Conservation (phyloP, 139 green algal species). For the Coelastrella sp. region DNA sequence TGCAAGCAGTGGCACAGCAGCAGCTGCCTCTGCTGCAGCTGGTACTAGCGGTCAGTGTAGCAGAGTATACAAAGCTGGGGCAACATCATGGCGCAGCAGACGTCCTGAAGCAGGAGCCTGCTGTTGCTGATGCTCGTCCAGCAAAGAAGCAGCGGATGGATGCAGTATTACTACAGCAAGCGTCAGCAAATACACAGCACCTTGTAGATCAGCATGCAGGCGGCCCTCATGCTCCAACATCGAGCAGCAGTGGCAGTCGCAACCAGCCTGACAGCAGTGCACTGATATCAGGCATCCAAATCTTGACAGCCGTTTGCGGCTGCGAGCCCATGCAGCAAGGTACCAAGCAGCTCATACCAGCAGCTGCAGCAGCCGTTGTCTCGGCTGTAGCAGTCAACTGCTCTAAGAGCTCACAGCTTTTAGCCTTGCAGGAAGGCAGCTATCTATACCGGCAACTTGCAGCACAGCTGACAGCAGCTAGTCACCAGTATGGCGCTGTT, state of each 20-base stretch:
- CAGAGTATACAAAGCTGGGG: background rate
- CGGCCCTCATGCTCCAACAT: background rate
- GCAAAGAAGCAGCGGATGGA: background rate
- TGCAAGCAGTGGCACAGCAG: conserved; percentile 20
- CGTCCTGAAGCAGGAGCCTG: background rate
- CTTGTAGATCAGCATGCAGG: too few relatives aligned
- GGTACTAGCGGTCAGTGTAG: background rate
- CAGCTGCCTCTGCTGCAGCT: conserved; percentile 10
- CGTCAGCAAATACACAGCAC: too few relatives aligned
- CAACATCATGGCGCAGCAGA: background rate
- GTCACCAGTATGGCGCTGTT: too few relatives aligned
- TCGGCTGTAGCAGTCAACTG: background rate
- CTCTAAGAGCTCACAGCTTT: background rate
- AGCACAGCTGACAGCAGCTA: background rate
- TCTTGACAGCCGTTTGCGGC: background rate
- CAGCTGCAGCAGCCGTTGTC: background rate
- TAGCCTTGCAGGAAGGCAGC: background rate
- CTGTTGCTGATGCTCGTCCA: background rate
- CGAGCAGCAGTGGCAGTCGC: background rate
- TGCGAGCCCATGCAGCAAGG: conserved; percentile 28
- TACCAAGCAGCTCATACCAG: background rate
- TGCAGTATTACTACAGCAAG: too few relatives aligned
- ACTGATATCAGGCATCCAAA: background rate
- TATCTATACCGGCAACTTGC: background rate
- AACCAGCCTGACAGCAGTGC: background rate